A percentile compares a stretch with the other conserved stretches of the same genome.
Conservation (phyloP, 176 grass and related monocot genomes). For the Poa annua region DNA sequence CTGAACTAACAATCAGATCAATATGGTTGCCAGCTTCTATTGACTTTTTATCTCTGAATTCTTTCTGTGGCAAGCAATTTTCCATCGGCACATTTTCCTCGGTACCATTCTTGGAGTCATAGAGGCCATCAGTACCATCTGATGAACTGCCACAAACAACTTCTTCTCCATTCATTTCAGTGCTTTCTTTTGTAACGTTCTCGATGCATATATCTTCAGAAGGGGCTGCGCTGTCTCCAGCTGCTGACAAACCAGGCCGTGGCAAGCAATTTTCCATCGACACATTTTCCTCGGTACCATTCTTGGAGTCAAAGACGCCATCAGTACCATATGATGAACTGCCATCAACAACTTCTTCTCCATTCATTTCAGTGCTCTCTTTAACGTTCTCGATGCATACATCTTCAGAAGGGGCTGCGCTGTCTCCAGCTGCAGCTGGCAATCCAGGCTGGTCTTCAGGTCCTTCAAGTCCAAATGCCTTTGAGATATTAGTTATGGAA, state of each 20-base stretch:
- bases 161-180: background rate
- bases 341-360: background rate
- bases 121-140: slow-evolving; percentile 28
- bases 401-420: background rate
- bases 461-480: slow-evolving; percentile 49
- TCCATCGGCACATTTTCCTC: background rate
- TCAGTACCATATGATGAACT: slow-evolving; percentile 31
- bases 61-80: slow-evolving; percentile 31
- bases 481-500: slow-evolving; percentile 58
- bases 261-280: background rate
- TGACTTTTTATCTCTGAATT: slow-evolving; percentile 8
- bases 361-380: slow-evolving; percentile 5
- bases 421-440: slow-evolving; percentile 26
- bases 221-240: slow-evolving; percentile 16
- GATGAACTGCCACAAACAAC: slow-evolving; percentile 19
- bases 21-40: slow-evolving; percentile 10
- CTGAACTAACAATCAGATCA: slow-evolving; percentile 14
- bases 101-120: slow-evolving; percentile 32
- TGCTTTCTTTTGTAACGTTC: slow-evolving; percentile 14
- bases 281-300: slow-evolving; percentile 12
- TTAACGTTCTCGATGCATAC: slow-evolving; percentile 25
- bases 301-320: slow-evolving; percentile 38
- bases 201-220: slow-evolving; percentile 24
- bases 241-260: slow-evolving; percentile 11
- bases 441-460: slow-evolving; percentile 20